Evolutionary conservation across 176 grass and related monocot genomes (phyloP).

Genomic region (Rhipidocladum racemiflorum): DNA sequence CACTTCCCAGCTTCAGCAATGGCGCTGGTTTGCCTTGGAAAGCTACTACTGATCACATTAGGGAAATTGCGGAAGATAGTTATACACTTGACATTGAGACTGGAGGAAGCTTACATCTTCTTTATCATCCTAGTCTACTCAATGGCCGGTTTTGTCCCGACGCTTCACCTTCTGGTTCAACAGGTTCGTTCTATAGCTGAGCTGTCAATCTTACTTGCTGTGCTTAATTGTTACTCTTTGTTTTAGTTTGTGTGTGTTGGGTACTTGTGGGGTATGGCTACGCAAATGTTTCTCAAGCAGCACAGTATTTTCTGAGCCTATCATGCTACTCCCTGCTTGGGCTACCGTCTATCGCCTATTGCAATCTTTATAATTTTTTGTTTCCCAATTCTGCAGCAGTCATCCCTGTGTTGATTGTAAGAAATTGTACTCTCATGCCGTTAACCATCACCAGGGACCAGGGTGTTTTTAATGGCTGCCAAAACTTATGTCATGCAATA

Average conservation of each 20-base stretch:
- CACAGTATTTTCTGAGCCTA: background rate
- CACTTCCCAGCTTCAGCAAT: conserved; percentile 71
- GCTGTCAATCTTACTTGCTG: conserved; percentile 1
- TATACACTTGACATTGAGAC: conserved; percentile 64
- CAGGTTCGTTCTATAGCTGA: conserved; percentile 58
- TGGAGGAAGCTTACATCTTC: conserved; percentile 71
- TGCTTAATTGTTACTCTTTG: background rate
- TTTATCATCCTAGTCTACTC: conserved; percentile 84
- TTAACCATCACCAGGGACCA: conserved; percentile 20
- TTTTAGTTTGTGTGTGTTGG: background rate
- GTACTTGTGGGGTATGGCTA: background rate
- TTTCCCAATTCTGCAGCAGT: background rate
- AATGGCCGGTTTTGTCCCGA: conserved; percentile 79
- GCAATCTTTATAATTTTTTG: conserved; percentile 14
- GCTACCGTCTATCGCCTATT: background rate
- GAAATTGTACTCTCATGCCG: background rate
- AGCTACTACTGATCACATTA: conserved; percentile 56
- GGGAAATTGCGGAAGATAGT: conserved; percentile 60
- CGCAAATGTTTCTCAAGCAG: background rate
- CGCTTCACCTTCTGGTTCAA: conserved; percentile 81
- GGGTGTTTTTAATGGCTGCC: conserved; percentile 4
- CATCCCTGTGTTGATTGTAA: conserved; percentile 8
- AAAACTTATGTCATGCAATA: conserved; percentile 12
- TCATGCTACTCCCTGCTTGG: conserved; percentile 13
- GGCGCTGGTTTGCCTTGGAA: conserved; percentile 85